These are phyloP conservation scores for Apophysomyces variabilis DNA, from an alignment of 371 early-diverging fungal species.

Conservation along the genomic window DNA sequence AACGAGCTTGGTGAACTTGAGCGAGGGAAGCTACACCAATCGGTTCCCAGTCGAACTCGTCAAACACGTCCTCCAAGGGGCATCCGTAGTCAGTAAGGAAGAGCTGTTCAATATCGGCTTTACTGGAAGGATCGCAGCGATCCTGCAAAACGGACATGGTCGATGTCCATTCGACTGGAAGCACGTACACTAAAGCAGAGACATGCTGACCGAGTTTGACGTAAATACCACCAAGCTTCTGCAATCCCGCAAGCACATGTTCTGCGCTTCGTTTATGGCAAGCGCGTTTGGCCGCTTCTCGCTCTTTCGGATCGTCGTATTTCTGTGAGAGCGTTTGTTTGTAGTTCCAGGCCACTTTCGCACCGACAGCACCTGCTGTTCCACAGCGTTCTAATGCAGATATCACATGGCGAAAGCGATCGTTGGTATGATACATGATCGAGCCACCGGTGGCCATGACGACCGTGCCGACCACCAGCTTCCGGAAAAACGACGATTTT, in stretches of 20 bases:
- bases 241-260: constrained; percentile 58
- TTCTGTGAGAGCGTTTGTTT: constrained; percentile 57
- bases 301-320: constrained; percentile 43
- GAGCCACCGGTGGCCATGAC: constrained; percentile 38
- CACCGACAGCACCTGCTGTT: constrained; percentile 53
- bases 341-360: constrained; percentile 65
- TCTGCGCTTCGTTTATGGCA: constrained; percentile 63
- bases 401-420: constrained; percentile 48
- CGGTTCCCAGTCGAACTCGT: constrained; percentile 68
- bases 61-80: constrained; percentile 60
- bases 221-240: constrained; percentile 84
- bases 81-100: constrained; percentile 67
- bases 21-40: constrained; percentile 85
- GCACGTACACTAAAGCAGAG: constrained; percentile 81
- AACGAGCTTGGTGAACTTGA: constrained; percentile 79
- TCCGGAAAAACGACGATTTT: neutral
- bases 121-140: constrained; percentile 69
- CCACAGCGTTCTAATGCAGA: constrained; percentile 50
- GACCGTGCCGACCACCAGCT: constrained; percentile 8
- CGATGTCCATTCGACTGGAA: constrained; percentile 89
- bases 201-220: constrained; percentile 94
- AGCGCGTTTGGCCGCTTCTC: constrained; percentile 34
- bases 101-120: constrained; percentile 62
- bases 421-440: constrained; percentile 47
- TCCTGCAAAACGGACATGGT: constrained; percentile 88